phyloP scores from a whole-genome alignment of 306 rosid genomes.

The Datisca glomerata region DNA sequence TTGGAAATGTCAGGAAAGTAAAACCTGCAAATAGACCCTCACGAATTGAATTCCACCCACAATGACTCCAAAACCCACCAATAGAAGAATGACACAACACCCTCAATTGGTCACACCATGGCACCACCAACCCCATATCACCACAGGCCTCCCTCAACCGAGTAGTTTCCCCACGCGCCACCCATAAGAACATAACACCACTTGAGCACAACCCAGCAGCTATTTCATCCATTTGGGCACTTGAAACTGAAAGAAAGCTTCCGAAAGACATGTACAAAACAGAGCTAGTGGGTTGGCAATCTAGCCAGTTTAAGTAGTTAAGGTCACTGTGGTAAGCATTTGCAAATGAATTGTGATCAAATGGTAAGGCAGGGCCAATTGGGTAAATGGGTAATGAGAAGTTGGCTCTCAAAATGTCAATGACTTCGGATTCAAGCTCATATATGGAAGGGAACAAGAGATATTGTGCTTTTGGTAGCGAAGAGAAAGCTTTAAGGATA shows the following conservation, averaged over 20 bases:
- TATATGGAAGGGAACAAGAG: constrained; percentile 19
- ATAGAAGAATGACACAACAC: constrained; percentile 26
- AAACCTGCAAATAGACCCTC: constrained; percentile 30
- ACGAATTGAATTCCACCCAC: constrained; percentile 31
- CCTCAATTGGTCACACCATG: constrained; percentile 39
- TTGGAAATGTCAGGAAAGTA: constrained; percentile 24
- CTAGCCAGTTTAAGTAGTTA: constrained; percentile 19
- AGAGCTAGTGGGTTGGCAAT: constrained; percentile 20
- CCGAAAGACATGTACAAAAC: constrained; percentile 14
- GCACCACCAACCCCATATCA: constrained; percentile 17
- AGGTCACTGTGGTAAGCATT: too few species aligned
- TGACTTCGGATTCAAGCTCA: constrained; percentile 22
- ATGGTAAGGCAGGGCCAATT: constrained; percentile 25
- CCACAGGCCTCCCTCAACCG: constrained; percentile 6
- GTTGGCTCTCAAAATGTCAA: constrained; percentile 8
- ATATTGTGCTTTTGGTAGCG: constrained; percentile 12
- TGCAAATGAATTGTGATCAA: neutral
- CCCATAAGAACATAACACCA: constrained; percentile 28
- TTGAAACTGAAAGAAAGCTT: neutral
- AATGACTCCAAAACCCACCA: constrained; percentile 25
- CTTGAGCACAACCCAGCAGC: constrained; percentile 17
- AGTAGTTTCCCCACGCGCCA: constrained; percentile 12
- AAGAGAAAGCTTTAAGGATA: neutral
- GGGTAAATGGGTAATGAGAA: constrained; percentile 18
- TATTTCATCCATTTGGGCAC: constrained; percentile 4